These are phyloP conservation scores for Vinca minor DNA, from an alignment of 257 asterid genomes.

Conservation along the genomic window DNA sequence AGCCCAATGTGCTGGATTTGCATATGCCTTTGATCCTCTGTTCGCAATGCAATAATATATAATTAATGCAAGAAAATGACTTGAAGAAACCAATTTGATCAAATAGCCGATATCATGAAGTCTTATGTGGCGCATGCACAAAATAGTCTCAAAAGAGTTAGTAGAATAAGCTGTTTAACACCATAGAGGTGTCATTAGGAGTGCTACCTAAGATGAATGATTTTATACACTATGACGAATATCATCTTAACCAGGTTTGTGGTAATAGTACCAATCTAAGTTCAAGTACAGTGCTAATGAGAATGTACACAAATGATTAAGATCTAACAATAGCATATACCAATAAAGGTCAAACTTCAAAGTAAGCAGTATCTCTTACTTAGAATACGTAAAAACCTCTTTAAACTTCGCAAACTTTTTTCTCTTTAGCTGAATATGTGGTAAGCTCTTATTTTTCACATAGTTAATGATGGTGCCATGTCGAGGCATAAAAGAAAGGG, in stretches of 20 bases:
- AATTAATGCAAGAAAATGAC: slow-evolving; percentile 6
- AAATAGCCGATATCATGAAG: not conserved
- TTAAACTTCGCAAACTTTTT: too few relatives aligned
- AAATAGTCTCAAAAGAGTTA: not conserved
- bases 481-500: too few relatives aligned
- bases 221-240: not conserved
- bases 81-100: not conserved
- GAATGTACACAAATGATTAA: not conserved
- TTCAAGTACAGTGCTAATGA: not conserved
- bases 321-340: too few relatives aligned
- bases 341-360: not conserved
- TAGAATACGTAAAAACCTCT: too few relatives aligned
- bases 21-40: slow-evolving; percentile 25
- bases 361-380: not conserved
- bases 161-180: not conserved
- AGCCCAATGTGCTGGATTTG: slow-evolving; percentile 22
- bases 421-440: not conserved
- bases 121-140: not conserved
- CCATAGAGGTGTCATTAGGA: too few relatives aligned
- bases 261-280: too few relatives aligned
- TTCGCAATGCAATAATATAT: slow-evolving; percentile 24
- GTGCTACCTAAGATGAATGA: too few relatives aligned
- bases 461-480: too few relatives aligned
- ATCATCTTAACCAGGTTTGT: too few relatives aligned
- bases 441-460: too few relatives aligned